Percentiles rank a stretch among this genome's conserved stretches.
phyloP scores from a whole-genome alignment of 1,284 basidiomycete genomes.

The Puccinia sorghi region DNA sequence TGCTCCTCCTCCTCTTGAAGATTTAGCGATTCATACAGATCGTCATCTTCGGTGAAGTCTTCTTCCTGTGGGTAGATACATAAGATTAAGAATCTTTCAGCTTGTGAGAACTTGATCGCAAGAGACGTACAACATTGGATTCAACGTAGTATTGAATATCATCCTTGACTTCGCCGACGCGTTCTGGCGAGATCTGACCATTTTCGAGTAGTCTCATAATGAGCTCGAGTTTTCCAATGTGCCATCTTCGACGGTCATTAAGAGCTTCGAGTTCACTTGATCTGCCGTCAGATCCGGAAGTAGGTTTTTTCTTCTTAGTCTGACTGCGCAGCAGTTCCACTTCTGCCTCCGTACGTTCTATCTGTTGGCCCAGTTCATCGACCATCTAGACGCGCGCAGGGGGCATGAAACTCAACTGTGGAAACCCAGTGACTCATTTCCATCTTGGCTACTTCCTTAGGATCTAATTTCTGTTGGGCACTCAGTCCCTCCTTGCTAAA shows the following conservation, averaged over 20 bases:
- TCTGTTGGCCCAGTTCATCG: slow-evolving; percentile 88
- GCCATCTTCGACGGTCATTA: slow-evolving; percentile 95
- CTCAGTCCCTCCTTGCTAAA: slow-evolving; percentile 99
- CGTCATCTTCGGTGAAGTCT: slow-evolving; percentile 95
- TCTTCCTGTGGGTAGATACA: slow-evolving; percentile 70
- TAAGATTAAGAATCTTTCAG: slow-evolving; percentile 6
- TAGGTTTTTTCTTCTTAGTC: slow-evolving; percentile 76
- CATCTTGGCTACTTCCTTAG: slow-evolving; percentile 92
- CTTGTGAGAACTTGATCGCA: slow-evolving; percentile 17
- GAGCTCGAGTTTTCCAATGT: slow-evolving; percentile 88
- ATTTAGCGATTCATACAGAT: slow-evolving; percentile 96
- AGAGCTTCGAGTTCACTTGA: slow-evolving; percentile 79
- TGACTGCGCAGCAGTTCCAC: slow-evolving; percentile 81
- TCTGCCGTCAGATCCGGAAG: slow-evolving; percentile 67
- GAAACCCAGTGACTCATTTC: slow-evolving; percentile 86
- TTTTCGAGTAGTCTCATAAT: slow-evolving; percentile 92
- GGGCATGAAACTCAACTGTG: slow-evolving; percentile 53
- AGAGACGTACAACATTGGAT: slow-evolving; percentile 77
- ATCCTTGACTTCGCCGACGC: slow-evolving; percentile 80
- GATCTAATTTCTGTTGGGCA: slow-evolving; percentile 89
- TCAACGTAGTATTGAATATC: slow-evolving; percentile 97
- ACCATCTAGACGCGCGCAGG: slow-evolving; percentile 63
- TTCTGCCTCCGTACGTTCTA: slow-evolving; percentile 93
- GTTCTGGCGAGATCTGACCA: slow-evolving; percentile 79
- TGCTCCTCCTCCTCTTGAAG: slow-evolving; percentile 92